Evolutionary conservation across 169 alveolate species (phyloP), one percentile per base, ranked within the genome.

Genomic region (Neospora caninum): DNA sequence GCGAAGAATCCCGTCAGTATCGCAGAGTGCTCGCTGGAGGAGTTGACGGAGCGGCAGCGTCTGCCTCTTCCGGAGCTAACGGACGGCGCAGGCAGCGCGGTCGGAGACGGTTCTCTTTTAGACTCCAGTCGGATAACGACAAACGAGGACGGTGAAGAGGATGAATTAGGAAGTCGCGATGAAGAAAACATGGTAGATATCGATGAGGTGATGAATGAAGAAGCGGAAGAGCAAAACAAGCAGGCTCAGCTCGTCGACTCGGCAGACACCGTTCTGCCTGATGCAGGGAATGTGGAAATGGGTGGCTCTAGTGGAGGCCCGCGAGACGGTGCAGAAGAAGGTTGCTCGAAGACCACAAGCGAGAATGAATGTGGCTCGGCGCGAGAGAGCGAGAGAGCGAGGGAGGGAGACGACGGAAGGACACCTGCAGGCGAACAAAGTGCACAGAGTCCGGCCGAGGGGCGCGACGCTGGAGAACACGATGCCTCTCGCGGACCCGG

Each of bases 151-250:
- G 94, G 87, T 0, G 80, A 88, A 9, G 93, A 88, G 41, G 97
- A 70, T 39, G 88, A 86, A 36, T 96, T 31, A n/a, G 97, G 94
- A 0, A 93, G 92, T 53, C 38, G 67, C 78, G 97, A 96, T 45
- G 97, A 96, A 83, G 93, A 94, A 34, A 93, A 93, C 36, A 92
- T 93, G 25, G 95, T 95, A 16, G 97, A 96, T 73, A 95, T 95
- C 38, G 97, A 96, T 86, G 97, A 96, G 80, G 94, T 96, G 39
- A 95, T 96, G 97, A 84, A 94, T 27, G 97, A 96, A 88, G 97
- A 95, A 67, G 95, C 95, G 0, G 95, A 92, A 29, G 95, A 92
- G 49, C 80, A 91, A 10, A 83, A 41, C 39, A 92, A 84, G 36
- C 93, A 84, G 88, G 82, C 45, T 82, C 92, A 92, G 49, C 80